Base-by-base conservation (phyloP, 208 protist genomes). In the Leishmania lainsoni region DNA sequence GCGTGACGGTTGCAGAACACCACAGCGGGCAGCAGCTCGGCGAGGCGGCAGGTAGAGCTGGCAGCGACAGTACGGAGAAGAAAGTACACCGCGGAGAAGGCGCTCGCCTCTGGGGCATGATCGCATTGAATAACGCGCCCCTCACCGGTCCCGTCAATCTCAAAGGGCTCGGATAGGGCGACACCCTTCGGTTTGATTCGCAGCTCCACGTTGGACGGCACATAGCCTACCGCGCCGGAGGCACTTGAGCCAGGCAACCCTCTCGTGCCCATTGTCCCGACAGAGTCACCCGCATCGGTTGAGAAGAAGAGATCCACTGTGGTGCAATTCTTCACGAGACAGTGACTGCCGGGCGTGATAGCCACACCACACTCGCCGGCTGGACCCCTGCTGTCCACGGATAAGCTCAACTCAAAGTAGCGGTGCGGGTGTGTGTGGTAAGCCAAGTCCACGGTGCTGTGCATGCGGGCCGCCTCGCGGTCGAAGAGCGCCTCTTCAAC, bases 281-380 rank as follows among this genome's bases (percentile, higher is more conserved):
- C 83, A 17, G 83, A 54, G 61, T 81, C 71, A 16, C 79, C 83
- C 9, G 77, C 79, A 20, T 80, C 77, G 2, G 79, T 86, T 12
- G 51, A 80, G 73, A 86, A 86, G 71, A 86, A 78, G 20, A 86
- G 66, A 51, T 86, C 75, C 26, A 65, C n/a, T 42, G 78, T 69
- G 20, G 75, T 83, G 79, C 79, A 81, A 75, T 86, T 86, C 78
- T 83, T 81, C 35, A 83, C 75, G 58, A 86, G 79, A 48, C 79
- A 81, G 45, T 83, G 74, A 54, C 70, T 35, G 6, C 83, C 76
- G 1, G 78, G 72, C 26, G 83, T 83, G 71, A 86, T 56, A 45
- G 79, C 77, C 16, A 86, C 76, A 12, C 83, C 78, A 59, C 68
- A 68, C 39, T 69, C 51, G 5, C 79, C 83, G 5, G 81, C 81